Percentiles rank a stretch among this genome's conserved stretches.
Evolutionary conservation across 805 yeast genomes (phyloP).

Genomic region (Ogataea polymorpha): DNA sequence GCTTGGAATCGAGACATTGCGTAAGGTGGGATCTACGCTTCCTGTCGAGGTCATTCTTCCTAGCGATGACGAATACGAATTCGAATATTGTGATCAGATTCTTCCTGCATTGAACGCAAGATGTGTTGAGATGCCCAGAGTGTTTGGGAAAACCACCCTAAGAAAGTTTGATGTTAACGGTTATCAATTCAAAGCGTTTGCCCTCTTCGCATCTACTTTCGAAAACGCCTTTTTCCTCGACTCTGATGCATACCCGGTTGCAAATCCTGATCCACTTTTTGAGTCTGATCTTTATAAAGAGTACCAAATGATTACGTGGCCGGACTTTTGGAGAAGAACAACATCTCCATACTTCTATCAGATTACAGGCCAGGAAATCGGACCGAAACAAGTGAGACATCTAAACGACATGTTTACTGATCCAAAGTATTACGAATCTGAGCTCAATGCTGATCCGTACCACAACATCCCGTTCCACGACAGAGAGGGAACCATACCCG

Average conservation of each 20-base stretch:
- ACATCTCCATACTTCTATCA: conserved; percentile 71
- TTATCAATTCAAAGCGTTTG: conserved; percentile 69
- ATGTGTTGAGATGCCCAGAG: conserved; percentile 63
- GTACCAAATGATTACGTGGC: conserved; percentile 64
- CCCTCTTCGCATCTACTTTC: conserved; percentile 69
- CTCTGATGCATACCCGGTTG: conserved; percentile 71
- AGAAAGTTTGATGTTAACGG: conserved; percentile 50
- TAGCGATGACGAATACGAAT: conserved; percentile 63
- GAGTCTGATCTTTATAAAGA: conserved; percentile 50
- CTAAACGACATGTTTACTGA: conserved; percentile 32
- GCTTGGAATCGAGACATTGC: conserved; percentile 58
- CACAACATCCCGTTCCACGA: conserved; percentile 53
- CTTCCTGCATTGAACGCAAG: conserved; percentile 61
- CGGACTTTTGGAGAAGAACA: conserved; percentile 86
- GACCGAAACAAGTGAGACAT: conserved; percentile 31
- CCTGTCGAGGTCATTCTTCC: conserved; percentile 87
- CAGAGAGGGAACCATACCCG: conserved; percentile 65
- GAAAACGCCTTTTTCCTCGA: conserved; percentile 70
- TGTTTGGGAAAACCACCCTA: conserved; percentile 54
- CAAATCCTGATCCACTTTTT: conserved; percentile 60
- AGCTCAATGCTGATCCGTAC: conserved; percentile 34
- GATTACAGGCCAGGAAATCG: conserved; percentile 56
- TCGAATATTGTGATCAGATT: conserved; percentile 61
- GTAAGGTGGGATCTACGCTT: conserved; percentile 62
- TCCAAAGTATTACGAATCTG: conserved; percentile 30